Base-by-base conservation (phyloP, 495 filamentous ascomycete species). In the Cercophora scortea region DNA sequence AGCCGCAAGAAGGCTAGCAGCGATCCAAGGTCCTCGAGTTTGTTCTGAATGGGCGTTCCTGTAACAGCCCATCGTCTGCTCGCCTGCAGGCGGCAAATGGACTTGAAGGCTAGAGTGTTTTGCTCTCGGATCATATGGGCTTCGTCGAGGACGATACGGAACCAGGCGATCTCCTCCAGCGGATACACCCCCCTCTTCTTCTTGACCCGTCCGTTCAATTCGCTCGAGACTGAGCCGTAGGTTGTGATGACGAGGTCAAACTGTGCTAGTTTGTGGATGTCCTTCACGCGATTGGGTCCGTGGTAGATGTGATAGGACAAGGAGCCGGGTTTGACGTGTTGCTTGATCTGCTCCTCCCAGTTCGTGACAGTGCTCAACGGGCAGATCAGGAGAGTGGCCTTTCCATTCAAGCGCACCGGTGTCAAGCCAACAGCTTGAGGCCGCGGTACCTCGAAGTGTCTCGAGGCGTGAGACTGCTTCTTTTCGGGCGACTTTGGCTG, bases 61-160 rank as follows among this genome's bases (percentile, higher is more conserved):
- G 93, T 97, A 8, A 98, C 90, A 1, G 93, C 91, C 93, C 93
- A 98, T 15, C 90, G 83, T 19, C 93, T 82, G 59, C 87, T 79
- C 6, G 89, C 87, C 47, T 85, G 77, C 10, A 98, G 74, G n/a
- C 81, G 76, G 57, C 89, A 87, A n/a, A 92, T 84, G 1, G 88
- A 85, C 62, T 89, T 87, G 10, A 88, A 91, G 47, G 89, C 85
- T 49, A 83, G 71, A 0, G 91, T 92, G 15, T 73, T 76, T 56
- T 88, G 86, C 59, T 94, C 89, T 9, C 93, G 84, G 57, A 98
- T 96, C 61, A 84, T 86, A 70, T 98, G 93, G 12, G 91, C 93
- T 68, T 98, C 93, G 61, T 98, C 93, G 25, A 98, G 79, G 0
- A 96, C 92, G 50, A 98, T 90, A 8, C 93, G 86, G 63, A 97